These are phyloP conservation scores for Cotoneaster glaucophyllus DNA, from an alignment of 306 rosid species.

Conservation along the genomic window DNA sequence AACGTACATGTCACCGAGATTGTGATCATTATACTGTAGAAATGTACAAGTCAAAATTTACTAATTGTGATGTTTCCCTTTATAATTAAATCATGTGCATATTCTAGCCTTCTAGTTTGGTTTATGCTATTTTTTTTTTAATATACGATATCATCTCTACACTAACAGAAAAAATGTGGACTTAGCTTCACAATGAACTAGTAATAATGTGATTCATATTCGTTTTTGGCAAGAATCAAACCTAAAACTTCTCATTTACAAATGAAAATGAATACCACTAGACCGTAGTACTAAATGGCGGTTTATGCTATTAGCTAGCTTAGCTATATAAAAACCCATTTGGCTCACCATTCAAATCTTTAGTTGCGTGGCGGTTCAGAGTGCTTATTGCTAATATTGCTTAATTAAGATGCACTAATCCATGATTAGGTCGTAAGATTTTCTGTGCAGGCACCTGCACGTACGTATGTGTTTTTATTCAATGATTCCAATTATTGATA, in stretches of 20 bases:
- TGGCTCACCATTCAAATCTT: background rate
- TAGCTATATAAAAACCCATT: background rate
- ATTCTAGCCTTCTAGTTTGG: background rate
- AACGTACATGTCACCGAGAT: background rate
- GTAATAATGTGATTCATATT: no score
- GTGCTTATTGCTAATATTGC: background rate
- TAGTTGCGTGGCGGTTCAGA: background rate
- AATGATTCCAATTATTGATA: background rate
- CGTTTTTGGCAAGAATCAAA: no score
- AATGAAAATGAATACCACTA: no score
- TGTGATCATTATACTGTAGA: background rate
- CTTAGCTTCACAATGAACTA: no score
- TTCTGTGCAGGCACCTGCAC: background rate
- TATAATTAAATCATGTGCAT: background rate
- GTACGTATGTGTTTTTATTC: background rate
- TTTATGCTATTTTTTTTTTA: background rate
- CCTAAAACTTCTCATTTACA: no score
- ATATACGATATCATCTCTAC: no score
- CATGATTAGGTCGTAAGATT: background rate
- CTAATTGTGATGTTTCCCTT: background rate
- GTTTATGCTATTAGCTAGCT: no score
- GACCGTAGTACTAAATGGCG: no score
- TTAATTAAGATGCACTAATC: background rate
- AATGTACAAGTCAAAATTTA: background rate
- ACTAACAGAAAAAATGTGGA: rapidly evolving